Conservation (phyloP, 768 basidiomycete genomes). For the Leucogyrophana mollusca region DNA sequence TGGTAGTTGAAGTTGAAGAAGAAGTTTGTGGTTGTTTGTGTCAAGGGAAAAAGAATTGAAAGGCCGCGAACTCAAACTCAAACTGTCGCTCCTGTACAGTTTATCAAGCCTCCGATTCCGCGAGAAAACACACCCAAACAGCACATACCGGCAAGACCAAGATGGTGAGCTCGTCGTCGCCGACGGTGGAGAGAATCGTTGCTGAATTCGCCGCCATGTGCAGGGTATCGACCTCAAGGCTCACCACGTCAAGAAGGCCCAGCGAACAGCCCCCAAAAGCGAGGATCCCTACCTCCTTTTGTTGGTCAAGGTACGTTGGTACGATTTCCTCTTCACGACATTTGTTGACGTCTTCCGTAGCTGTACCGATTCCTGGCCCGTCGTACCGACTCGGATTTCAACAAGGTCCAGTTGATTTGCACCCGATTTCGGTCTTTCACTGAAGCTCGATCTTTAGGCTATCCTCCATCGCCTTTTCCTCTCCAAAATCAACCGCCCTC, state of each 20-base stretch:
- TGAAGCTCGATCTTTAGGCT: constrained; percentile 47
- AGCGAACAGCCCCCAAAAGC: constrained; percentile 92
- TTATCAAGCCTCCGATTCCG: constrained; percentile 53
- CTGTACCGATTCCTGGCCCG: constrained; percentile 99
- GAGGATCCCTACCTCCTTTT: constrained; percentile 99
- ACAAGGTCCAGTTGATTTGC: constrained; percentile 60
- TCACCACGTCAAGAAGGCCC: constrained; percentile 99
- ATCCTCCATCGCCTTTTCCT: constrained; percentile 96
- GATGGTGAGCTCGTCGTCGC: constrained; percentile 72
- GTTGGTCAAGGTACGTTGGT: constrained; percentile 83
- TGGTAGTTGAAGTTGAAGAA: constrained; percentile 58
- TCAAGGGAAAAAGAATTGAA: constrained; percentile 29
- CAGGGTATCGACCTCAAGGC: constrained; percentile 94
- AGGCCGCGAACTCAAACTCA: constrained; percentile 33
- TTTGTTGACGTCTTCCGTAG: constrained; percentile 39
- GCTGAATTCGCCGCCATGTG: constrained; percentile 9
- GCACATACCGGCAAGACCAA: constrained; percentile 60
- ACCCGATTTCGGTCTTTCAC: constrained; percentile 6
- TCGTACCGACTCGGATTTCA: constrained; percentile 93
- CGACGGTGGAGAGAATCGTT: constrained; percentile 20
- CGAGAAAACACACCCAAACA: constrained; percentile 45
- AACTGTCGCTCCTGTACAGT: constrained; percentile 56
- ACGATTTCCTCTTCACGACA: constrained; percentile 5
- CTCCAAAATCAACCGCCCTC: constrained; percentile 96
- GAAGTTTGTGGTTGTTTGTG: constrained; percentile 45